Conservation (phyloP, 495 filamentous ascomycete genomes). For the Penicillium herquei region DNA sequence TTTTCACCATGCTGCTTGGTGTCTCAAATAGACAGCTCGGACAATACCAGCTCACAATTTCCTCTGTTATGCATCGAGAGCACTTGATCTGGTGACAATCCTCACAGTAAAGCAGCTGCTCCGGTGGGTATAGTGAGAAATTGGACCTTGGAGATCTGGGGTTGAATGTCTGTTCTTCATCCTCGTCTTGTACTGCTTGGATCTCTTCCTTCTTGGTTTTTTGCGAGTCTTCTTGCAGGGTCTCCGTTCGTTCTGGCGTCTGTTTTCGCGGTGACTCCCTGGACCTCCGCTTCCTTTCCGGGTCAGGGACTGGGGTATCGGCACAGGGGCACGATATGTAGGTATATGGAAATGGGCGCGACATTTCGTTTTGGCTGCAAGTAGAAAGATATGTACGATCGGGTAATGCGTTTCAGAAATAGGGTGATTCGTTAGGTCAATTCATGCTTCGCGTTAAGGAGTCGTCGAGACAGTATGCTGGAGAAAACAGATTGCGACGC, state of each 20-base stretch:
- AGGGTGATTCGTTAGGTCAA: slow-evolving; percentile 10
- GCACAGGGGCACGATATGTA: slow-evolving; percentile 92
- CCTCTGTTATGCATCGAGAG: slow-evolving; percentile 84
- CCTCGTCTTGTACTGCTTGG: slow-evolving; percentile 41
- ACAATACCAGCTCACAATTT: slow-evolving; percentile 91
- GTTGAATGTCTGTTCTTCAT: slow-evolving; percentile 81
- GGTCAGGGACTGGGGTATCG: slow-evolving; percentile 50
- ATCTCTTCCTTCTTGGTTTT: neutral
- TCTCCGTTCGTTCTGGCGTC: slow-evolving; percentile 31
- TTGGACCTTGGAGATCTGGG: slow-evolving; percentile 79
- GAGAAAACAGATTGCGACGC: neutral
- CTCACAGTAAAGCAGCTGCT: slow-evolving; percentile 91
- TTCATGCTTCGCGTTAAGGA: slow-evolving; percentile 19
- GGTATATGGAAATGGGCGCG: slow-evolving; percentile 78
- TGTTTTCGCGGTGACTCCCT: slow-evolving; percentile 40
- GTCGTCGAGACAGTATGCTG: neutral
- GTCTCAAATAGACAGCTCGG: slow-evolving; percentile 97
- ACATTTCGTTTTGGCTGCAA: slow-evolving; percentile 47
- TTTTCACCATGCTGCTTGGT: slow-evolving; percentile 82
- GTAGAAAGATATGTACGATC: neutral
- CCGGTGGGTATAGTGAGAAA: slow-evolving; percentile 88
- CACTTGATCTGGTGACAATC: slow-evolving; percentile 96
- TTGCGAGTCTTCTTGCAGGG: slow-evolving; percentile 19
- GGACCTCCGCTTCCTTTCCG: slow-evolving; percentile 37
- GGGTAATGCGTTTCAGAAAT: neutral